Evolutionary conservation across 2,329 filamentous ascomycete genomes (phyloP).

Genomic region (Fusarium sp.): DNA sequence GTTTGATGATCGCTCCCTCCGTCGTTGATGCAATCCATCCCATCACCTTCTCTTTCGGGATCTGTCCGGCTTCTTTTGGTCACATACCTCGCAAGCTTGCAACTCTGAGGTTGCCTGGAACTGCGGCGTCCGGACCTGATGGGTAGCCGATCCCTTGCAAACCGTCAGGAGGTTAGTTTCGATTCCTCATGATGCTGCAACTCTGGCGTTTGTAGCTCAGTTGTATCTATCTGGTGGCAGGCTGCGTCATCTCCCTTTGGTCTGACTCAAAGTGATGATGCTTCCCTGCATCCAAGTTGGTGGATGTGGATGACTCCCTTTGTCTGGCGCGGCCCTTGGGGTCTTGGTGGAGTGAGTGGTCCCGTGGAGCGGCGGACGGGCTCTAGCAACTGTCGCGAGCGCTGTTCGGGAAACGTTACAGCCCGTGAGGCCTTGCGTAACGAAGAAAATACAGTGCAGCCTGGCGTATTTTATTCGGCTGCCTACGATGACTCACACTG

Average conservation of each 20-base stretch:
- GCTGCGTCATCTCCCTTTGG: background rate
- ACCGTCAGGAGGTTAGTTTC: background rate
- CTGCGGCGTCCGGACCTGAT: background rate
- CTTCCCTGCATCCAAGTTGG: slow-evolving; percentile 28
- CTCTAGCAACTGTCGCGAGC: slow-evolving; percentile 8
- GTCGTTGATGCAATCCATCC: slow-evolving; percentile 3
- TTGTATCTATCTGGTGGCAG: background rate
- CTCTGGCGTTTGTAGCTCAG: background rate
- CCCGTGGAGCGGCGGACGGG: slow-evolving; percentile 17
- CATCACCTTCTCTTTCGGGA: background rate
- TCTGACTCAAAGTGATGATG: slow-evolving; percentile 17
- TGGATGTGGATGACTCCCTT: slow-evolving; percentile 32
- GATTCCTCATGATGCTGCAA: background rate
- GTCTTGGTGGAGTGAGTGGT: slow-evolving; percentile 26
- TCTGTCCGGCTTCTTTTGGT: slow-evolving; percentile 1
- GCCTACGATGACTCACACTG: background rate
- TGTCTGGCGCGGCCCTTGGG: slow-evolving; percentile 26
- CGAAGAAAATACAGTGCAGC: slow-evolving; percentile 9
- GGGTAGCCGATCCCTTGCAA: slow-evolving; percentile 17
- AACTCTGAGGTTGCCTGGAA: slow-evolving; percentile 6
- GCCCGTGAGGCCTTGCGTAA: background rate
- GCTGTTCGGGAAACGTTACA: slow-evolving; percentile 5
- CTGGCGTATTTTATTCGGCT: slow-evolving; percentile 2
- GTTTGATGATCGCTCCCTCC: background rate
- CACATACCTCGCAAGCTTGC: slow-evolving; percentile 21